phyloP scores from a whole-genome alignment of 2,329 filamentous ascomycete species.

The Fusarium nanum region DNA sequence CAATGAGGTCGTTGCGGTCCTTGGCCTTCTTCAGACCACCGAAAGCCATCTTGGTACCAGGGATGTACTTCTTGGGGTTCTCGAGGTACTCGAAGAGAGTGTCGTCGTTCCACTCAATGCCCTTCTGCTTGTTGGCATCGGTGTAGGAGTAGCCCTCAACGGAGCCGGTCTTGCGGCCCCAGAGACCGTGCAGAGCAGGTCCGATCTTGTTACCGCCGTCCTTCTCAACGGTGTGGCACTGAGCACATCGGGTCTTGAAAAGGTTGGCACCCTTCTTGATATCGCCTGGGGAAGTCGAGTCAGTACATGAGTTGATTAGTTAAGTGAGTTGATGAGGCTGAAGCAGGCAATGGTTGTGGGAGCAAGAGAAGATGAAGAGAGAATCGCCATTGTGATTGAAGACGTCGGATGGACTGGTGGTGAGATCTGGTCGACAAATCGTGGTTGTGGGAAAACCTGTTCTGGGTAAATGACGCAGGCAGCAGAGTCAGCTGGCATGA shows the following conservation, averaged over 20 bases:
- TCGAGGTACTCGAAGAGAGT: conserved; percentile 98
- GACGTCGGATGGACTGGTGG: conserved; percentile 15
- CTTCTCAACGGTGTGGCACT: conserved; percentile 96
- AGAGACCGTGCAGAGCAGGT: conserved; percentile 95
- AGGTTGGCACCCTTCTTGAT: conserved; percentile 96
- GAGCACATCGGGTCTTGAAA: conserved; percentile 98
- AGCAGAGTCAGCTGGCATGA: conserved; percentile 22
- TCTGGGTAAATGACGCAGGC: conserved; percentile 52
- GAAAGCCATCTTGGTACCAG: conserved; percentile 99
- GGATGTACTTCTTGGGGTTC: conserved; percentile 99
- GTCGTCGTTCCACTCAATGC: conserved; percentile 85
- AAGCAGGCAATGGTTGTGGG: not conserved
- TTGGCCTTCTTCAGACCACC: conserved; percentile 99
- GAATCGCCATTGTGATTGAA: conserved; percentile 3
- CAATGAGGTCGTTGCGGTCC: conserved; percentile 99
- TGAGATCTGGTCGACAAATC: conserved; percentile 25
- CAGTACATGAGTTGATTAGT: conserved; percentile 38
- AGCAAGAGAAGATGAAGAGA: not conserved
- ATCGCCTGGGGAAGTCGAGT: conserved; percentile 76
- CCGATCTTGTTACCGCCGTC: conserved; percentile 98
- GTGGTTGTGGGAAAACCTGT: conserved; percentile 29
- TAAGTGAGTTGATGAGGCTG: not conserved
- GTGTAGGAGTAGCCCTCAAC: conserved; percentile 97
- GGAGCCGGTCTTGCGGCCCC: conserved; percentile 93
- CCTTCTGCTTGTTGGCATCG: conserved; percentile 99